Evolutionary conservation across 2,329 filamentous ascomycete species (phyloP), one percentile per base, ranked within the genome.

Genomic region (Fusarium albidum): DNA sequence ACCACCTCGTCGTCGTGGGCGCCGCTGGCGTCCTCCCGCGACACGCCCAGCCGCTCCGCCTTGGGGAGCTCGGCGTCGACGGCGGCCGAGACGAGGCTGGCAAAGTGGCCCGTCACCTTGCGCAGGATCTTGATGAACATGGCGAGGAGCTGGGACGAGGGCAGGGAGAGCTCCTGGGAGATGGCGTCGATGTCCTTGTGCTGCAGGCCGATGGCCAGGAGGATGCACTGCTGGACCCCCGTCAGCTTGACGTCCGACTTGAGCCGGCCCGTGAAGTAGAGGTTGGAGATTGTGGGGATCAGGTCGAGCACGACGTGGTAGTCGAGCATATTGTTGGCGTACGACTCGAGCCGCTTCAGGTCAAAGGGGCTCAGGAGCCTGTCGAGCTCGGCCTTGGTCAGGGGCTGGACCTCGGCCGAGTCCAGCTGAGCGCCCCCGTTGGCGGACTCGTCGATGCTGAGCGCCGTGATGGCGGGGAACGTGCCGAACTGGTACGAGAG

Each of bases 51-150:
- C 43, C 72, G 78, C 63, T 83, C 79, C 3, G 80, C 73, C 37
- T 79, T 76, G 4, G 89, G 88, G 65, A 93, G 77, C 39, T 85
- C 80, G 2, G 86, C 84, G 49, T 85, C 87, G 10, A 89, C 87
- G 0, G 91, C 92, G 4, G 85, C 86, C 34, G 92, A 85, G 3
- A 97, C 82, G 1, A 98, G 75, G 4, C 81, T 78, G 27, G 87
- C 84, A 75, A 99, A 95, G 69, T 93, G 85, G 3, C 83, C 81
- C 3, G 90, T 90, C 32, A 96, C 83, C 77, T 98, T 98, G 61
- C 92, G 86, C 54, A 97, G 82, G 55, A 96, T 89, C 80, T 99
- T 99, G 72, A 96, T 91, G 74, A 99, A 98, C 89, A 98, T 96
- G 55, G 94, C 93, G 57, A 99, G 80, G 4, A 97, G 79, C 76